Percentiles rank a stretch among this genome's conserved stretches.
Conservation (phyloP, 140 eudicot genomes). For the Ambrosia hybrid region DNA sequence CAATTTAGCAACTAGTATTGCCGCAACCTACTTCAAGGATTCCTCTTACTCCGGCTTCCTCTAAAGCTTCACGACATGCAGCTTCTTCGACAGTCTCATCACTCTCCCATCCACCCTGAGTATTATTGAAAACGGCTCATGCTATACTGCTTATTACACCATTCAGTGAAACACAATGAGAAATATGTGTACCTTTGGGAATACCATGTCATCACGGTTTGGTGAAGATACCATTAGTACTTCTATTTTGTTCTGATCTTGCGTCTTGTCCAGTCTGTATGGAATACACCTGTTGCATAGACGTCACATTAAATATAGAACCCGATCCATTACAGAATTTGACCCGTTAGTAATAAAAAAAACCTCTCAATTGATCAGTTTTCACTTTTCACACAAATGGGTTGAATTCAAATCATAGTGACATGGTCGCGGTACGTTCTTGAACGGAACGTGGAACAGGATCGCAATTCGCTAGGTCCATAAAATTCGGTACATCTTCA, state of each 20-base stretch:
- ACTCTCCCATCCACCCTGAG: conserved; percentile 79
- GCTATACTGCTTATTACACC: background rate
- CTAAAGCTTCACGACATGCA: conserved; percentile 71
- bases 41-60: conserved; percentile 78
- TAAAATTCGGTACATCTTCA: no score
- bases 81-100: conserved; percentile 71
- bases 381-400: no score
- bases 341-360: no score
- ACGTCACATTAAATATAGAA: conserved; percentile 10
- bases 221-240: conserved; percentile 73
- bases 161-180: background rate
- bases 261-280: conserved; percentile 40
- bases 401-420: no score
- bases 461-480: no score
- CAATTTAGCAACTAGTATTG: no score
- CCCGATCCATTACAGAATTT: background rate
- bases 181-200: conserved; percentile 52
- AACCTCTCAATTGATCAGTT: no score
- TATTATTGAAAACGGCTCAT: background rate
- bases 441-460: no score
- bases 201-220: conserved; percentile 61
- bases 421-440: no score
- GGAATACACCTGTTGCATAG: conserved; percentile 60
- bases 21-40: conserved; percentile 37
- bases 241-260: conserved; percentile 39